Conservation (phyloP, 2,329 filamentous ascomycete species). For the Hymenoscyphus fraxineus region DNA sequence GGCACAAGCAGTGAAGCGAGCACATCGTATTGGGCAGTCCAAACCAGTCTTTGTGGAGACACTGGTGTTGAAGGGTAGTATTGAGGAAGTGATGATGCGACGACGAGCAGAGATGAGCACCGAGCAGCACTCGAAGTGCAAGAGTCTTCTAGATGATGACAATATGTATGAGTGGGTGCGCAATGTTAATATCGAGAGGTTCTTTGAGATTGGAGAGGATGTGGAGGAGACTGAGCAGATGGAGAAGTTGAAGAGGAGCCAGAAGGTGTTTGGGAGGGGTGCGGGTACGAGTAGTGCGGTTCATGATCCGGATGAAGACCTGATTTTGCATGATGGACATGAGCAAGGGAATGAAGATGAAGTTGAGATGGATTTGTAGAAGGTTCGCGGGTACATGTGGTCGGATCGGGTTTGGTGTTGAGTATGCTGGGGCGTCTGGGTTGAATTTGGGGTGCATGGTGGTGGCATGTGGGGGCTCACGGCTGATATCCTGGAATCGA, state of each 20-base stretch:
- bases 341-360: neutral
- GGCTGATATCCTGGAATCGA: too few relatives aligned
- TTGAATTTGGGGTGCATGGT: neutral
- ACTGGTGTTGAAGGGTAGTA: slow-evolving; percentile 70
- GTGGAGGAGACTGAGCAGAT: slow-evolving; percentile 44
- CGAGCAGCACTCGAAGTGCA: slow-evolving; percentile 54
- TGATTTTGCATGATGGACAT: neutral
- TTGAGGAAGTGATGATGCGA: slow-evolving; percentile 80
- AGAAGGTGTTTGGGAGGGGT: slow-evolving; percentile 46
- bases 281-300: neutral
- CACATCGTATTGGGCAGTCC: slow-evolving; percentile 80
- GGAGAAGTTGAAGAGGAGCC: slow-evolving; percentile 43
- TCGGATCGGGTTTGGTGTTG: too few relatives aligned
- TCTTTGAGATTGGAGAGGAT: slow-evolving; percentile 35
- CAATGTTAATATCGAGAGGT: slow-evolving; percentile 39
- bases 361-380: neutral
- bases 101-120: slow-evolving; percentile 72
- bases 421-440: neutral
- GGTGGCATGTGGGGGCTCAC: neutral
- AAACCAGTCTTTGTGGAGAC: slow-evolving; percentile 81
- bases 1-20: slow-evolving; percentile 87
- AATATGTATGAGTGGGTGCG: slow-evolving; percentile 58
- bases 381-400: neutral
- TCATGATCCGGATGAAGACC: neutral
- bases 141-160: slow-evolving; percentile 54